Base-by-base conservation (phyloP, 805 yeast species). In the Starmera quercuum region DNA sequence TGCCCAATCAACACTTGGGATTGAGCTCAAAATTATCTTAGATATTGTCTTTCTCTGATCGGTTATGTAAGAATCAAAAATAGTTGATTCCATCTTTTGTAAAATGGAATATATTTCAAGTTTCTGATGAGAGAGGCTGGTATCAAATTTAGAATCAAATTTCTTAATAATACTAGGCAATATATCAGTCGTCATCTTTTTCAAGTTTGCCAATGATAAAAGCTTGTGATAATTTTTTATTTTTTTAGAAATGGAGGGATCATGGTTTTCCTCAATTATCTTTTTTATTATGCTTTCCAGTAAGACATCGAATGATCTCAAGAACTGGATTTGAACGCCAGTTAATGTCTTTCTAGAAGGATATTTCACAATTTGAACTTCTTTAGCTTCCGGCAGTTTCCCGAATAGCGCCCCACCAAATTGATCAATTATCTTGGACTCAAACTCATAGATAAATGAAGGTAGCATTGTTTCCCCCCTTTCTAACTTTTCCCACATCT, bases 181-280 rank as follows among this genome's bases (percentile, higher is more conserved):
- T 3, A 72, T 61, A 4, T 45, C 51, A 16, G 56, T 58, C 21
- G 68, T 59, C 20, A 81, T 54, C 30, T 63, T 64, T 29, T 66
- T 68, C 30, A 80, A 51, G 44, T 78, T 79, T 28, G 77, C 67
- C 28, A 78, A 51, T 0, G 81, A 68, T 25, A 72, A 47, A 24
- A 75, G 56, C 11, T 75, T 60, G 38, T 71, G 71, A 6, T 66
- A 51, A 32, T 71, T 62, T 43, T 62, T 61, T 23, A 58, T 51
- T 16, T 54, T 53, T 24, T 31, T 40, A 4, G 42, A 17, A 5
- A 46, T 18, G 2, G 29, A 14, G 0, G 26, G 13, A 11, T 42
- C 38, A 23, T 59, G 61, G 29, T 55, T 59, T 35, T 64, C 67
- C 37, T 57, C 59, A 6, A 66, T 62, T 4, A 67, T 63, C 36